Evolutionary conservation across 805 yeast genomes (phyloP), one percentile per base, ranked within the genome.

Genomic region (Martiniozyma abietophila): DNA sequence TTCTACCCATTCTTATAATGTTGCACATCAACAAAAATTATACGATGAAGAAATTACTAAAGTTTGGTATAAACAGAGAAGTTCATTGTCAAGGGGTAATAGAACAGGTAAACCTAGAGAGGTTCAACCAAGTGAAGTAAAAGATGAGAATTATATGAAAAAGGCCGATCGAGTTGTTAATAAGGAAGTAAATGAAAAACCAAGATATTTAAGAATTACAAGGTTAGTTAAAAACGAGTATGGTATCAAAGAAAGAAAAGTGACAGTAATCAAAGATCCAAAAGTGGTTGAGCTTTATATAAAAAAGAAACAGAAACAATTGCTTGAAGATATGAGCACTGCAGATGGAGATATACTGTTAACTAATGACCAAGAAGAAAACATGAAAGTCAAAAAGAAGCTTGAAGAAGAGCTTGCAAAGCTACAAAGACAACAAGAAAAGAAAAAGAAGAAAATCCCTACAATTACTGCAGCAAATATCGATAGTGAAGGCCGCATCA

Each of bases 1-100:
- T 5, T 70, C 71, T 21, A 76, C 80, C 0, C 89, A 81, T 55
- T 75, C 81, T 36, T 81, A 81, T 48, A 80, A 79, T 46, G 88
- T 81, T 28, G 85, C 89, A 0, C 58, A 74, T 42, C 97, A 89
- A 56, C 97, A 89, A 50, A 80, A 79, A 50, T 75, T 92, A 2
- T 92, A 92, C 49, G 96, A 89, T 42, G 88, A 80, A 40, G 97
- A 92, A 53, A 80, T 92, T 39, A 67, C 72, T 24, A 70, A 85
- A 35, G 86, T 88, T 18, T 92, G 98, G 98, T 79, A 81, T 47
- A 74, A 79, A 6, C 97, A 89, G 53, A 72, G 76, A 32, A 65
- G 69, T 39, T 67, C 77, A 8, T 61, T 88, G 34, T 59, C 69
- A 14, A 59, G 63, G 11, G 38, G 34, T 8, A 41, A 53, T 19